Base-by-base conservation (phyloP, 768 basidiomycete genomes). In the Saitozyma podzolica region DNA sequence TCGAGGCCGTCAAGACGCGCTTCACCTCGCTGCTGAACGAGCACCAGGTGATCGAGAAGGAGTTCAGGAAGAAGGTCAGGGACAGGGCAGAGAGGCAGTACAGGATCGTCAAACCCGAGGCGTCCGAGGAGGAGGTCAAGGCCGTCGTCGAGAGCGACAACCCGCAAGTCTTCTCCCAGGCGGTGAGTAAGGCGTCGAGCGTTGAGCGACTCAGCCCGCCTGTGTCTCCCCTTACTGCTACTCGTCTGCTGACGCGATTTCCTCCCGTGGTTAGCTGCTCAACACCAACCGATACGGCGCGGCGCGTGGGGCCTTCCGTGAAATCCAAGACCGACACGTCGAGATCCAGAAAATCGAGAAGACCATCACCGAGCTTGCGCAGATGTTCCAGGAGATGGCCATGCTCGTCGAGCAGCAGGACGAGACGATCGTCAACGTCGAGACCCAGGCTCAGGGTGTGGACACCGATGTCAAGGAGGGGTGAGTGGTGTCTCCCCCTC, bases 301-400 rank as follows among this genome's bases (percentile, higher is more conserved):
- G 67, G 87, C 91, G 14, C 83, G 91, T 52, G 84, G 85, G 50
- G 92, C 90, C 0, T 91, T 88, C 78, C 84, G 86, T 54, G 93
- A 96, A 80, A 92, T 93, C 0, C 93, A 94, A 76, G 86, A 89
- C 61, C 85, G 93, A 42, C 91, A 94, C 75, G 84, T 88, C 71
- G 92, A 96, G 63, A 85, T 97, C 68, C 84, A 85, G 67, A 86
- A 85, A 77, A 91, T 95, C 75, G 92, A 95, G 78, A 83, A 85
- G 69, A 96, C 92, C 4, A 80, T 95, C 52, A 88, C 85, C n/a
- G 91, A 95, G 78, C 83, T 97, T 54, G 90, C 89, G 4, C 89
- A 91, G 73, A 80, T 97, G 69, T 92, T 94, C 81, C 86, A 84
- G 65, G 93, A 97, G 89, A 90, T 93, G 90, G 86, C 86, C 40